A percentile compares a stretch with the other conserved stretches of the same genome.
Conservation (phyloP, 768 basidiomycete genomes). For the Podaxis carcinomalis region DNA sequence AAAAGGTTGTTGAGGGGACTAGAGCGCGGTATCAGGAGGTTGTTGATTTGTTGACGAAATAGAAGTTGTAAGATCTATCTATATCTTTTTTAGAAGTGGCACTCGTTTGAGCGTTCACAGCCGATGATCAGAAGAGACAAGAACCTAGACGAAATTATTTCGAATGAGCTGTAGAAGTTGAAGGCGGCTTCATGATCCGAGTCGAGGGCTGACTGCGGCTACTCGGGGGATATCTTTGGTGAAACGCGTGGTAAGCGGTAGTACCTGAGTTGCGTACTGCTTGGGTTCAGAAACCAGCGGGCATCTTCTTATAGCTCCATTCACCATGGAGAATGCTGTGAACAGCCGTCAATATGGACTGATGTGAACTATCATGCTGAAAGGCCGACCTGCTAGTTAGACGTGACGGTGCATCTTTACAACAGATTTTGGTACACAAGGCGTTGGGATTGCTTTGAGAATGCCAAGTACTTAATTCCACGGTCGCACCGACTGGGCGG, state of each 20-base stretch:
- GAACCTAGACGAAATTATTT: background rate
- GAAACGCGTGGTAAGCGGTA: background rate
- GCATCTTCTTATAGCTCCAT: background rate
- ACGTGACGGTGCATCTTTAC: too few species aligned
- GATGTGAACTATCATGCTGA: too few species aligned
- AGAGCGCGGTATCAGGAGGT: slow-evolving; percentile 77
- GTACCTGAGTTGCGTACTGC: background rate
- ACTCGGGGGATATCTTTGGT: background rate
- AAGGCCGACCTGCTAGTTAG: too few species aligned
- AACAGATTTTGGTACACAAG: too few species aligned
- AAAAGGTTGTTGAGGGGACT: slow-evolving; percentile 75
- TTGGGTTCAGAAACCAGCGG: background rate
- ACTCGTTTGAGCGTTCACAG: background rate
- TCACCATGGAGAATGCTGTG: background rate
- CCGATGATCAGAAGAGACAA: background rate
- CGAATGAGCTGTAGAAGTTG: background rate
- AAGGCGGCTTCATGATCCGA: background rate
- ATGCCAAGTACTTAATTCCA: too few species aligned
- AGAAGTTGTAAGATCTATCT: background rate
- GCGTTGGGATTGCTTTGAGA: too few species aligned
- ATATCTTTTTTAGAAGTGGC: background rate
- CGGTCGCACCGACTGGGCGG: too few species aligned
- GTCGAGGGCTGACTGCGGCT: background rate
- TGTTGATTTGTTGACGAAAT: slow-evolving; percentile 47
- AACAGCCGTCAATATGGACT: too few species aligned